phyloP scores from a whole-genome alignment of 2,329 filamentous ascomycete species.

The Neurospora crassa region DNA sequence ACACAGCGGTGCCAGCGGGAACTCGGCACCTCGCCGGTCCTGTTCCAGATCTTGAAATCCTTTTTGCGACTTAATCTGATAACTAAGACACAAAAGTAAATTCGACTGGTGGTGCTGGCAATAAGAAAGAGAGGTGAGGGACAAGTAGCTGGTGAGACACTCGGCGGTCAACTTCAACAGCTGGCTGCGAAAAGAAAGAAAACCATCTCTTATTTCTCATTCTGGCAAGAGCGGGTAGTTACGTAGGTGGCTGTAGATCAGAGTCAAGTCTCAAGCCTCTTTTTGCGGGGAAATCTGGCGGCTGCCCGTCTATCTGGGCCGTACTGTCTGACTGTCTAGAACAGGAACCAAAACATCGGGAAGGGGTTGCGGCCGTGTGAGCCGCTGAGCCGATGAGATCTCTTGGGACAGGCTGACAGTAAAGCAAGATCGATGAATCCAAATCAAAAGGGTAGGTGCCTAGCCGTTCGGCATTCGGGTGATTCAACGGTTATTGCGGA shows the following conservation, averaged over 20 bases:
- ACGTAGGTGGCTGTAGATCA: neutral
- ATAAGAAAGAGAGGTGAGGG: neutral
- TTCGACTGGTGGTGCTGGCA: neutral
- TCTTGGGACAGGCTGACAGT: neutral
- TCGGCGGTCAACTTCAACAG: neutral
- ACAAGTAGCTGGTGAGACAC: neutral
- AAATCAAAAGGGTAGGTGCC: neutral
- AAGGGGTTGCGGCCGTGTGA: neutral
- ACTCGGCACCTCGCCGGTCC: neutral
- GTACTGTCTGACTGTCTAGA: neutral
- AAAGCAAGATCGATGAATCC: neutral
- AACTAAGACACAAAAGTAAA: neutral
- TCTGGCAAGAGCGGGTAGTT: neutral
- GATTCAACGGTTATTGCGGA: neutral
- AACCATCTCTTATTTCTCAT: neutral
- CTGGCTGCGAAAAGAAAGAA: neutral
- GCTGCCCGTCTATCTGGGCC: neutral
- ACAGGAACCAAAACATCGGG: neutral
- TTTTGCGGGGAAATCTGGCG: neutral
- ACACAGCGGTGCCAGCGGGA: neutral
- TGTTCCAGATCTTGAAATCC: neutral
- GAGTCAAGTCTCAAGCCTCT: neutral
- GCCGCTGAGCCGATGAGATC: neutral
- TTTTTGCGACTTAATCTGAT: neutral
- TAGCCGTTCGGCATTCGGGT: neutral